Base-by-base conservation (phyloP, 306 rosid genomes). In the Astragalus glycyphyllos region DNA sequence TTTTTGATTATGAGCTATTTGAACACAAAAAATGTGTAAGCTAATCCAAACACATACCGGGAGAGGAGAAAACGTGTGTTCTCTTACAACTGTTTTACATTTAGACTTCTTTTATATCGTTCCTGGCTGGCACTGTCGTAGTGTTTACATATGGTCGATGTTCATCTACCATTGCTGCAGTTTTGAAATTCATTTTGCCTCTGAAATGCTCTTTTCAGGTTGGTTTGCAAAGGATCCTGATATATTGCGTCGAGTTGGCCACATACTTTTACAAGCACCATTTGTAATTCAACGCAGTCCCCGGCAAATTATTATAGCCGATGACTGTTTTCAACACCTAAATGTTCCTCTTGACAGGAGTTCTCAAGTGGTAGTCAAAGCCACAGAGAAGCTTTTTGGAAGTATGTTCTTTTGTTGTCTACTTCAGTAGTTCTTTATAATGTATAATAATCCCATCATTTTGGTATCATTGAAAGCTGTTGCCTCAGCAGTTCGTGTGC, bases 211-310 rank as follows among this genome's bases (percentile, higher is more conserved):
- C 47, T 65, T 69, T 71, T 26, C 87, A 95, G 99, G 99, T 82
- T 89, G 85, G 96, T 86, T 91, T 76, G 92, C 99, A 8, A 91
- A 78, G 86, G 99, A 95, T 85, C 96, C 96, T 47, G 81, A 38
- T 68, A 56, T 88, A 58, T 82, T 95, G 69, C 86, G 80, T 35
- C 85, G 81, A 37, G 97, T 95, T 84, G 96, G 99, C 44, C 92
- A 87, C 53, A 88, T 89, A 75, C 90, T 90, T 49, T 77, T 94
- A 78, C 97, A 85, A 83, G 89, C 92, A 72, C 82, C 97, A 12
- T 87, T 79, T 68, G 81, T 75, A 10, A 31, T 51, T 69, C 90
- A 84, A 51, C 96, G 90, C 48, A 84, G 20, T 83, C 99, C 99
- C 50, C 84, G 96, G 45, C 92, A 89, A 75, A 76, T 94, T 64